Base-by-base conservation (phyloP, 2,329 filamentous ascomycete genomes). In the Tolypocladium sp. region DNA sequence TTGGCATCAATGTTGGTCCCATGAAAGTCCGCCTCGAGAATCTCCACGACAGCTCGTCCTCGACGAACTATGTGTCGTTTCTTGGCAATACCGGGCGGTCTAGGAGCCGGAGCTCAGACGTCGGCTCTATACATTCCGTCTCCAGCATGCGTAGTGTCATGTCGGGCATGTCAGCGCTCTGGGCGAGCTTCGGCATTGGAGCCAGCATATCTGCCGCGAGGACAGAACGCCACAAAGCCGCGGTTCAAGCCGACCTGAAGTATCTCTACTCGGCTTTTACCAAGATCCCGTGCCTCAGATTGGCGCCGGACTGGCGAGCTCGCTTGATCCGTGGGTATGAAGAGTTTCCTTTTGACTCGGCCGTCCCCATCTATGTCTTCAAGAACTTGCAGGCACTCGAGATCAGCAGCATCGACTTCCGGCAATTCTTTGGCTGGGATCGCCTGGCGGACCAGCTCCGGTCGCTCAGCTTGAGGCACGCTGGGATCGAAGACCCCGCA, bases 251-350 rank as follows among this genome's bases (percentile, higher is more conserved):
- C 59, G 94, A 99, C 71, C 78, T 97, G 66, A 97, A 93, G 73
- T 97, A 99, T 72, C 81, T 99, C 40, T 99, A 97, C 77, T 97
- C 94, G 49, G 91, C 94, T 59, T 99, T 97, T 71, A 99, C 94
- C 69, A 99, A 97, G 77, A 96, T 99, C 51, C 94, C 94, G 0
- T 96, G 91, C 69, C 79, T 99, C 63, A 87, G 89, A 63, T 80
- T 99, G 58, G 87, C 92, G 35, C 92, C 92, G n/a, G 94, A 99
- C 73, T 92, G 92, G 79, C 90, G 91, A 65, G 92, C 93, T 55
- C 87, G 89, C 57, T 79, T 97, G 62, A 97, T 99, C 66, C 84
- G 88, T 65, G 93, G 93, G 35, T 97, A 94, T 70, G 94, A 99
- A 74, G 93, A 97, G 74, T 99, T 97, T 66, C 94, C 94, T 3